Evolutionary conservation across 2,329 filamentous ascomycete genomes (phyloP).

Genomic region (Graphiopsis chlorocephala): DNA sequence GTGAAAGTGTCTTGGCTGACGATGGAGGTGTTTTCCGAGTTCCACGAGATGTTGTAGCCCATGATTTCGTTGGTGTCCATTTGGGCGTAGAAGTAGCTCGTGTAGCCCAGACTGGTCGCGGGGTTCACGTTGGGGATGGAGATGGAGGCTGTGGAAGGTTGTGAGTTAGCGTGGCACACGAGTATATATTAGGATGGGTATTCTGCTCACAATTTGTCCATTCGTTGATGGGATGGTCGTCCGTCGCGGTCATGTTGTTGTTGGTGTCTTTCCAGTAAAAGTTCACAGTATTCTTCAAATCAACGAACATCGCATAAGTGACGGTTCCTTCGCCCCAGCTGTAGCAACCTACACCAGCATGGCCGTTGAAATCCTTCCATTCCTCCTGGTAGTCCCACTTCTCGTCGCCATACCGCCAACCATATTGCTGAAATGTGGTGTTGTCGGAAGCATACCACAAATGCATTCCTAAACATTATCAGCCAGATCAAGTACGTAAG

Average conservation of each 20-base stretch:
- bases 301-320: slow-evolving; percentile 45
- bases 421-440: slow-evolving; percentile 41
- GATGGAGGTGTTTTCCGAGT: slow-evolving; percentile 40
- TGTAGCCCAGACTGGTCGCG: slow-evolving; percentile 41
- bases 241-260: slow-evolving; percentile 29
- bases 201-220: slow-evolving; percentile 34
- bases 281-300: slow-evolving; percentile 38
- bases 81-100: slow-evolving; percentile 44
- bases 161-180: slow-evolving; percentile 17
- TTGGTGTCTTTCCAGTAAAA: slow-evolving; percentile 48
- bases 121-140: slow-evolving; percentile 39
- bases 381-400: slow-evolving; percentile 37
- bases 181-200: background rate
- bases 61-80: slow-evolving; percentile 35
- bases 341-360: slow-evolving; percentile 46
- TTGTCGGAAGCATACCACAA: slow-evolving; percentile 44
- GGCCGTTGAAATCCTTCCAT: slow-evolving; percentile 42
- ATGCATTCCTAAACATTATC: slow-evolving; percentile 38
- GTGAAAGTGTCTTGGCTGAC: slow-evolving; percentile 32
- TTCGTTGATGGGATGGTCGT: slow-evolving; percentile 40
- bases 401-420: slow-evolving; percentile 40
- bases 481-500: background rate
- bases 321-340: slow-evolving; percentile 40
- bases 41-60: slow-evolving; percentile 40
- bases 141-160: slow-evolving; percentile 19